phyloP scores from a whole-genome alignment of 164 flowering plant genomes.

The Kalanchoe fedtschenkoi region DNA sequence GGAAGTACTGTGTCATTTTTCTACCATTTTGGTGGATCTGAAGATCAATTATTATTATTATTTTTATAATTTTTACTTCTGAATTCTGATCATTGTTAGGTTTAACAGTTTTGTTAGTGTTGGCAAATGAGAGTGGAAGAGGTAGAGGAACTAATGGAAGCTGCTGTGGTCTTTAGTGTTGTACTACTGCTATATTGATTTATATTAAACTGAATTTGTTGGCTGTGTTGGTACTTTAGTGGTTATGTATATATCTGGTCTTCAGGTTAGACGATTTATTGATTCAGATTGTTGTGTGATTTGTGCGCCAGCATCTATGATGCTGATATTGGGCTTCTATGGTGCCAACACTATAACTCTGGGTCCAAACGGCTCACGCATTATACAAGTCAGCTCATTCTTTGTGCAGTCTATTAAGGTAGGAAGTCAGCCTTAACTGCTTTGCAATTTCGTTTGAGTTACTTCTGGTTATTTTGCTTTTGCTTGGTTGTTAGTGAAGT shows the following conservation, averaged over 20 bases:
- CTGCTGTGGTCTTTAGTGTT: too few species aligned
- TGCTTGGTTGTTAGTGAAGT: background rate
- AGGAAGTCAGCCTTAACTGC: background rate
- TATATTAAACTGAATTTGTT: too few species aligned
- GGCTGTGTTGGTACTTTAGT: background rate
- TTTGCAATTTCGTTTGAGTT: background rate
- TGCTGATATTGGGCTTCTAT: conserved; percentile 38
- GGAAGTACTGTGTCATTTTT: too few species aligned
- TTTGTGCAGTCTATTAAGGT: conserved; percentile 56
- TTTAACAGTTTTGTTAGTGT: too few species aligned
- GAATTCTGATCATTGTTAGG: too few species aligned
- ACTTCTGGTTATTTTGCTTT: background rate
- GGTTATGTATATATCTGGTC: too few species aligned
- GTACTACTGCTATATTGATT: too few species aligned
- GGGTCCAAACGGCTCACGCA: conserved; percentile 49
- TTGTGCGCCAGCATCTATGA: conserved; percentile 35
- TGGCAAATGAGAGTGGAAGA: too few species aligned
- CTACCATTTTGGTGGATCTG: too few species aligned
- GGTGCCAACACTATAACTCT: conserved; percentile 32
- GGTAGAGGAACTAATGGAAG: too few species aligned
- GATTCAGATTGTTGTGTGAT: background rate
- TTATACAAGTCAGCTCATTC: conserved; percentile 29
- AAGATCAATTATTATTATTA: background rate
- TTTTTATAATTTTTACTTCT: too few species aligned
- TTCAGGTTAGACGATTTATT: background rate